Percentiles rank a stretch among this genome's conserved stretches.
Conservation (phyloP, 257 asterid genomes). For the Salvia hispanica region DNA sequence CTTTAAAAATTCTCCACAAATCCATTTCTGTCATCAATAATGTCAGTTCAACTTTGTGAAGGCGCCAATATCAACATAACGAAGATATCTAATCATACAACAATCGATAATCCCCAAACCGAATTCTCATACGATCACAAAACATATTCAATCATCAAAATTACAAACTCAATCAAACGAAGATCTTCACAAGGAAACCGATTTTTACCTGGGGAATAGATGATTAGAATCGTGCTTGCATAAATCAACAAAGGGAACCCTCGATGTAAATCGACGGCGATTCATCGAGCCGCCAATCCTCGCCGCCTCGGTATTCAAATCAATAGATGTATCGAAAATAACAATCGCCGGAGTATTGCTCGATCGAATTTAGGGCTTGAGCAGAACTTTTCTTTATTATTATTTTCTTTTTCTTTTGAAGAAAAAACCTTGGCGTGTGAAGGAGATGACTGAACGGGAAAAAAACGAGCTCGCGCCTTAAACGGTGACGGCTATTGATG, state of each 20-base stretch:
- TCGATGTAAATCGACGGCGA: slow-evolving; percentile 34
- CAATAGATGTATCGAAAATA: slow-evolving; percentile 5
- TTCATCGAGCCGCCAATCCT: slow-evolving; percentile 31
- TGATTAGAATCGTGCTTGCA: slow-evolving; percentile 43
- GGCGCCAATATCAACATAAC: neutral
- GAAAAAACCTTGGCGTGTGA: slow-evolving; percentile 27
- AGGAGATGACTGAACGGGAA: slow-evolving; percentile 27
- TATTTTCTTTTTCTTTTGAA: neutral
- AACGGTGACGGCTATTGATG: neutral
- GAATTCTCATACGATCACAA: slow-evolving; percentile 2
- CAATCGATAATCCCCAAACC: neutral
- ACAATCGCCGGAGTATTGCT: slow-evolving; percentile 10
- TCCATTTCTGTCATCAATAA: neutral
- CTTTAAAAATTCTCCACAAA: neutral
- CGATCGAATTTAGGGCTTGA: slow-evolving; percentile 31
- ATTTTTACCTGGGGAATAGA: slow-evolving; percentile 54
- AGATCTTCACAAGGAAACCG: neutral
- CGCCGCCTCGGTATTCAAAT: slow-evolving; percentile 31
- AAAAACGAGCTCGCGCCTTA: slow-evolving; percentile 33
- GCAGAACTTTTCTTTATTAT: neutral
- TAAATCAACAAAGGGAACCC: slow-evolving; percentile 33
- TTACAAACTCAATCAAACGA: slow-evolving; percentile 10
- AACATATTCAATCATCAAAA: neutral
- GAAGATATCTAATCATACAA: too few relatives aligned
- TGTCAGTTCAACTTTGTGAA: slow-evolving; percentile 1